Base-by-base conservation (phyloP, 2,329 filamentous ascomycete genomes). In the Cercospora berteroae region DNA sequence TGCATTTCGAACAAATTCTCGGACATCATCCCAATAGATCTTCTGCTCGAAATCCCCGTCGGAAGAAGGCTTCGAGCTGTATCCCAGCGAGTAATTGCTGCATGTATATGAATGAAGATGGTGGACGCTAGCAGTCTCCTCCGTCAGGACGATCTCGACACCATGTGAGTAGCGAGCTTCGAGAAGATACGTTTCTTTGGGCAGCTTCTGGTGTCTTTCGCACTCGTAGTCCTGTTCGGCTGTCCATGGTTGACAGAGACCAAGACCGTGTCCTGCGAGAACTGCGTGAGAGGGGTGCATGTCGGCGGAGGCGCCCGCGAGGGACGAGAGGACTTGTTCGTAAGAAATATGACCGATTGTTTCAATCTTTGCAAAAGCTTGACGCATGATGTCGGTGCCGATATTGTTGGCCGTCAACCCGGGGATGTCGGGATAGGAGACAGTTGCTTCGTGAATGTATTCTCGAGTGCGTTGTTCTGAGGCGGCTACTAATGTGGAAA, bases 201-300 rank as follows among this genome's bases (percentile, higher is more conserved):
- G 56, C 18, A 59, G 31, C 12, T 59, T 23, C 20, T 59, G 56
- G 56, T 59, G 6, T 33, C 10, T 59, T 23, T 31, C 29, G 18
- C 56, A 59, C 16, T 25, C 31, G 31, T 31, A 59, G 16, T 59
- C 56, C 31, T 59, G 16, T 23, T 59, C 56, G 29, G 27, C 18
- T 33, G 7, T 16, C 29, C 56, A 63, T 7, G 60, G 60, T 39
- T 63, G 60, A 56, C 60, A 63, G 31, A 63, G 60, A 4, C 61
- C 61, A 3, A 63, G 50, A 57, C 61, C 61, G 20, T 57, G 61
- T 23, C 61, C 60, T 55, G 44, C 60, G 18, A 59, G 56, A 6
- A 59, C 31, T 16, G 56, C 56, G 18, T 39, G 29, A 4, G 56
- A 59, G 27, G 56, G 31, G 25, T 59, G 31, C 0, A 59, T 59